Evolutionary conservation across 139 green algal genomes (phyloP), one percentile per base, ranked within the genome.

Genomic region (Chlamydomonas eustigma): DNA sequence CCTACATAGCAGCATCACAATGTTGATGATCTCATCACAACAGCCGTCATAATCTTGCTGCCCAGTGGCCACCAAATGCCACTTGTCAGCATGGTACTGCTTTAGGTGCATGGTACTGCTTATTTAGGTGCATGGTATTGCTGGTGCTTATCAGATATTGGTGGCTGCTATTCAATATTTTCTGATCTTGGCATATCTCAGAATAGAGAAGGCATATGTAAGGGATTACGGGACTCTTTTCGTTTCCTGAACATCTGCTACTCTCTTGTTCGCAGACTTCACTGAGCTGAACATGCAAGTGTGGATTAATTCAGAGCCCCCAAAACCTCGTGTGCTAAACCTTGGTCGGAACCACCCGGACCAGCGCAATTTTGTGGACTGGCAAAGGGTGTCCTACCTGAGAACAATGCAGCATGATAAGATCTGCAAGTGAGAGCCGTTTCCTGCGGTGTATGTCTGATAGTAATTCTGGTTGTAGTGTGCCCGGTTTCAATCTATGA

Each of bases 361-460:
- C 39, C 71, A 67, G 37, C 1, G 1, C 0, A 1, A 2, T 2
- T 79, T 69, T 3, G 1, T 58, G 33, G 78, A 83, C 78, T 38
- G 31, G 31, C 51, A 58, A 8, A 71, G 78, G 12, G 35, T 78
- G 0, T 35, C 72, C 4, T 83, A 71, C 72, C 65, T 83, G 33
- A 69, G 78, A 12, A 22, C 73, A 28, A 39, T 39, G 72, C 78
- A 83, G 72, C 78, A 83, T 28, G 78, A 83, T 37, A 71, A 36
- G 28, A 83, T 83, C 24, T 52, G 63, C 24, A 76, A 72, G 78
- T 83, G 51, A 1, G 77, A 32, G 44, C n/a, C n/a, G n/a, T n/a
- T n/a, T n/a, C n/a, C n/a, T n/a, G n/a, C n/a, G n/a, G n/a, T n/a
- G n/a, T n/a, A n/a, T n/a, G n/a, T n/a, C n/a, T n/a, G n/a, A n/a